Evolutionary conservation across 148 eudicot species (phyloP), one percentile per base, ranked within the genome.

Genomic region (Gaultheria prostrata): DNA sequence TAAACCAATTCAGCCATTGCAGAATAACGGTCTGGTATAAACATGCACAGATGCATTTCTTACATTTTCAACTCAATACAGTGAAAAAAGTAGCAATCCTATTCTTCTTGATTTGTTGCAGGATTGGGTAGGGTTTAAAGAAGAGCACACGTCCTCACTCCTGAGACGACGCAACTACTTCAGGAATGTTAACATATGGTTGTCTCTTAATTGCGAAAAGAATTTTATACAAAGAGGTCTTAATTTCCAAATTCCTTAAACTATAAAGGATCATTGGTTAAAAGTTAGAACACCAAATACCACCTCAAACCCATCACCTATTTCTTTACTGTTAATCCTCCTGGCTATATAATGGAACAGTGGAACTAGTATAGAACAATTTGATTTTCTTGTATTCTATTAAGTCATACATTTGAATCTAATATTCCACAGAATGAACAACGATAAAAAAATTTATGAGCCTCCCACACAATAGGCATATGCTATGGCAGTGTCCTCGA

Each of bases 301-400:
- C 35, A 76, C 79, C 57, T 46, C 79, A 76, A 49, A 76, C 18
- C 56, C 39, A 24, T 76, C 57, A 26, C 57, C 79, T 76, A 24
- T 48, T 49, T 49, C 0, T 76, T 49, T 43, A 72, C 26, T 39
- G 48, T 46, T 26, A 24, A 76, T 48, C 26, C 49, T 76, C 79
- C 59, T 46, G 21, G 51, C 26, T 46, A 12, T 3, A 12, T 24
- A 76, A 14, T 3, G 1, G 30, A 76, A 15, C 51, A 76, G 14
- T 3, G 1, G 30, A 76, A 15, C 51, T 4, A 21, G 30, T 49
- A 5, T 63, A 63, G 26, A 63, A 63, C 70, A 63, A n/a, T 63
- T 24, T 63, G 70, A 30, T 24, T 63, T n/a, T 24, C 18, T 39
- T 73, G 1, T 39, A 21, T 18, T 21, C 6, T 43, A 74, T 74